These are phyloP conservation scores for Psilocybe tampanensis DNA, from an alignment of 768 basidiomycete genomes.

Conservation along the genomic window DNA sequence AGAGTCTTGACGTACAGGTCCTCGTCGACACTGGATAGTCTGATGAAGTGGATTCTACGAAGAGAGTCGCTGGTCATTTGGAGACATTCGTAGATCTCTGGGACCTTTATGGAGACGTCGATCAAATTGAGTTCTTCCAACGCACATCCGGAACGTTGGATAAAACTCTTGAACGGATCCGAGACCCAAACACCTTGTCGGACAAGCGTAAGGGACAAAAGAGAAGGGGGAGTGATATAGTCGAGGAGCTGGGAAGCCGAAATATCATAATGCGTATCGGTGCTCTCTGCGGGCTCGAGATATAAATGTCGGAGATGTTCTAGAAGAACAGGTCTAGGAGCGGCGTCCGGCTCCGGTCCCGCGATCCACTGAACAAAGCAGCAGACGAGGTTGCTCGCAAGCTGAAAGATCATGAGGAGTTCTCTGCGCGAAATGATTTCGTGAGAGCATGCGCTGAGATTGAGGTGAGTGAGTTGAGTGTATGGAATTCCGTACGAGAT, in stretches of 20 bases:
- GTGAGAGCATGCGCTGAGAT: too few species aligned
- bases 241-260: background rate
- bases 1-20: background rate
- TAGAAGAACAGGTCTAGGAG: too few species aligned
- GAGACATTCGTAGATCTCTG: background rate
- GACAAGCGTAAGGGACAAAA: background rate
- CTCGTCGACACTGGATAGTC: background rate
- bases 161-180: background rate
- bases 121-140: background rate
- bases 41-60: background rate
- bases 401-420: too few species aligned
- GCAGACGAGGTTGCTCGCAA: too few species aligned
- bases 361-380: too few species aligned
- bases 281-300: too few species aligned
- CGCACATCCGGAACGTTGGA: background rate
- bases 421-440: too few species aligned
- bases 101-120: background rate
- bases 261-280: too few species aligned
- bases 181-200: background rate
- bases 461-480: too few species aligned
- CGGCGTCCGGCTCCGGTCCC: too few species aligned
- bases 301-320: too few species aligned
- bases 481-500: too few species aligned
- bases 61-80: background rate
- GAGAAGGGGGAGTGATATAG: background rate